Evolutionary conservation across 2,329 filamentous ascomycete species (phyloP), one percentile per base, ranked within the genome.

Genomic region (Alternaria dauci): DNA sequence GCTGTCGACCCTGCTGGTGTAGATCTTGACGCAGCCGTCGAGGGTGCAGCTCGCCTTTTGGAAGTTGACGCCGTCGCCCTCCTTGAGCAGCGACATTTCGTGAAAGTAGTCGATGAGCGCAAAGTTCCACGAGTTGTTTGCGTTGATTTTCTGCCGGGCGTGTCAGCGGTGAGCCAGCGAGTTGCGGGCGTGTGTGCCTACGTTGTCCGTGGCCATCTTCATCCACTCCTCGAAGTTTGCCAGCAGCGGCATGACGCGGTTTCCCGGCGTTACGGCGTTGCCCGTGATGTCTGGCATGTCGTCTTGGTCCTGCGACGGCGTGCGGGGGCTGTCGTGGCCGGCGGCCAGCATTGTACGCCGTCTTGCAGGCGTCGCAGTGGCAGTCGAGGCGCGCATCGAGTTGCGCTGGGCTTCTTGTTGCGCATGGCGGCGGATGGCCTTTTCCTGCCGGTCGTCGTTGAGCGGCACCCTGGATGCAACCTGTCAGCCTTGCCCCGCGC

Each of bases 141-240:
- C 94, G 77, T 98, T 99, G 84, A 99, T 99, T 77, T 85, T 85
- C 75, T 79, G 52, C 18, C 32, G 32, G 32, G 16, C 18, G 46
- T 8, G 59, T 70, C 61, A 72, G 61, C 48, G 52, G 58, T 23
- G 53, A 58, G 30, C 18, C 50, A 16, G 14, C 5, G 30, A 4
- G 20, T 16, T 16, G 20, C n/a, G 12, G 18, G 14, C 5, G 4
- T 16, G 41, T 14, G 23, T 46, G 55, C 65, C 51, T 72, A 79
- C 77, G 73, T 99, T 99, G 82, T 99, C 95, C 16, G 95, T 98
- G 2, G 95, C 95, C 93, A 99, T 96, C 85, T 98, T 99, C 93
- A 99, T 98, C 95, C 94, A 98, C 78, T 99, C 95, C 79, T 99
- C 95, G 72, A 98, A 99, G 80, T 99, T 99, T 74, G 95, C 95